A percentile compares a stretch with the other conserved stretches of the same genome.
These are phyloP conservation scores for Cyberlindnera sargentensis DNA, from an alignment of 805 yeast species.

Conservation along the genomic window DNA sequence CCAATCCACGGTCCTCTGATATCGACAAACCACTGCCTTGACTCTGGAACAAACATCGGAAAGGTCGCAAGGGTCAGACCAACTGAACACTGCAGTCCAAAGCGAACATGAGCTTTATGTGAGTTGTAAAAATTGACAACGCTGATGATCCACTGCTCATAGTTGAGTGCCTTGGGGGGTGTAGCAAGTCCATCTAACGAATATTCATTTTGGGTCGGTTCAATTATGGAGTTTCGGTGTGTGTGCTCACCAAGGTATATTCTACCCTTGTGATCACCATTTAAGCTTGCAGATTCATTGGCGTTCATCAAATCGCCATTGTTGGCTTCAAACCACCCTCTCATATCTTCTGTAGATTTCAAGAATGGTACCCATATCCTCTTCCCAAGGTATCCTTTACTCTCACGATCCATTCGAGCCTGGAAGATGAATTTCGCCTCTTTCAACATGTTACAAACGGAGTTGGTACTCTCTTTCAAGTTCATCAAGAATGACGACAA, in stretches of 20 bases:
- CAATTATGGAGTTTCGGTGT: not conserved
- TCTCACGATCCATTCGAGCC: conserved; percentile 26
- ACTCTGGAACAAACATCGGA: conserved; percentile 42
- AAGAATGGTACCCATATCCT: conserved; percentile 38
- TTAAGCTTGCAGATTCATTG: conserved; percentile 29
- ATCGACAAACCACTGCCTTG: conserved; percentile 41
- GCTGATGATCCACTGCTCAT: not conserved
- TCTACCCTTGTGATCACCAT: conserved; percentile 20
- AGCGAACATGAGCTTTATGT: conserved; percentile 32
- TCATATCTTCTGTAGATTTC: conserved; percentile 27
- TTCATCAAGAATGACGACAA: conserved; percentile 44
- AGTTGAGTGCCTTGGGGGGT: not conserved
- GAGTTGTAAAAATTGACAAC: conserved; percentile 6
- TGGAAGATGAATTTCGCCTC: conserved; percentile 25
- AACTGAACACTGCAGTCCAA: conserved; percentile 38
- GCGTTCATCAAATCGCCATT: conserved; percentile 15
- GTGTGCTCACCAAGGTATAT: conserved; percentile 3
- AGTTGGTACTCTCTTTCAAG: conserved; percentile 32
- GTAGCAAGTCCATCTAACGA: not conserved
- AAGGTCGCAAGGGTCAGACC: conserved; percentile 41
- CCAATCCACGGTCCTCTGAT: conserved; percentile 48
- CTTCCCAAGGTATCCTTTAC: conserved; percentile 30
- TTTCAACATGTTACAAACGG: conserved; percentile 26
- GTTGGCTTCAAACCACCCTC: conserved; percentile 30
- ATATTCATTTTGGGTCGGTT: not conserved